A percentile compares a stretch with the other conserved stretches of the same genome.
phyloP scores from a whole-genome alignment of 1,284 basidiomycete genomes.

The Boletus hoseneyae region DNA sequence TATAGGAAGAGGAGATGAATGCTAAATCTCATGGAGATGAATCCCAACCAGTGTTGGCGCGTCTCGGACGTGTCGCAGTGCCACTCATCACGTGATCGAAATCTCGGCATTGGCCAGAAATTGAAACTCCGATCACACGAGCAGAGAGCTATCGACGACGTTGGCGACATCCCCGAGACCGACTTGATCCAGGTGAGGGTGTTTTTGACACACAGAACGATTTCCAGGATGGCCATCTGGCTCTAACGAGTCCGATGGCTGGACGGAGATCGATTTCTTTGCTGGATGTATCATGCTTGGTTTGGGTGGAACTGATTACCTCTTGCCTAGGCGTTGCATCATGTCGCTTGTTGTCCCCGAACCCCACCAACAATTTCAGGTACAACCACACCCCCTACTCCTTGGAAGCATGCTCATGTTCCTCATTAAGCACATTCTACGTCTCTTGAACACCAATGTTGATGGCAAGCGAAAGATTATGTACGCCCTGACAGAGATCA shows the following conservation, averaged over 20 bases:
- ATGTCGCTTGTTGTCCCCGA: conserved; percentile 96
- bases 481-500: conserved; percentile 98
- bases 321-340: conserved; percentile 21
- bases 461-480: conserved; percentile 99
- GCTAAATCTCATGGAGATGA: conserved; percentile 20
- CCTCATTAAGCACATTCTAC: conserved; percentile 80
- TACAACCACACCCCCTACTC: conserved; percentile 26
- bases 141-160: conserved; percentile 10
- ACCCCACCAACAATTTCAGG: conserved; percentile 91
- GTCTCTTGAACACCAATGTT: conserved; percentile 99
- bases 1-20: not conserved
- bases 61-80: conserved; percentile 21
- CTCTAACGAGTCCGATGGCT: not conserved
- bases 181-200: conserved; percentile 27
- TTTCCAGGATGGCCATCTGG: not conserved
- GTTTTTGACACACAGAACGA: not conserved
- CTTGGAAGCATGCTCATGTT: conserved; percentile 5
- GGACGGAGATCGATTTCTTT: conserved; percentile 1
- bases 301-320: conserved; percentile 20
- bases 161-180: conserved; percentile 18
- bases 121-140: conserved; percentile 26
- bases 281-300: conserved; percentile 18
- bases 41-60: conserved; percentile 16
- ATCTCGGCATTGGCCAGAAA: conserved; percentile 23
- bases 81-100: conserved; percentile 27